phyloP scores from a whole-genome alignment of 2,329 filamentous ascomycete species.

The Sclerotinia glacialis region DNA sequence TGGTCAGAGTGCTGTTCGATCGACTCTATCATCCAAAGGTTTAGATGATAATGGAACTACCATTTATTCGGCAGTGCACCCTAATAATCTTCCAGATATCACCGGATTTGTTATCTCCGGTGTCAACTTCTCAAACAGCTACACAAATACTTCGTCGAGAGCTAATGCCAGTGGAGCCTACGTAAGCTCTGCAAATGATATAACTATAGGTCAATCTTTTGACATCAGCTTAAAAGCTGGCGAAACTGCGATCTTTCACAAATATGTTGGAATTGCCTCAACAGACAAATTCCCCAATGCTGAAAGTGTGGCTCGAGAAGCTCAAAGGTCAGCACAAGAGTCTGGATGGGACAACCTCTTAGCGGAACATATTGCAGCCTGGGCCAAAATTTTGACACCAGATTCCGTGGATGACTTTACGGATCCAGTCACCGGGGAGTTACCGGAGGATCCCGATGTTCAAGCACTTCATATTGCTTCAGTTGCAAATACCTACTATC shows the following conservation, averaged over 20 bases:
- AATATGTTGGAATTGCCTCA: slow-evolving; percentile 67
- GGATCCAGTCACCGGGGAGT: slow-evolving; percentile 52
- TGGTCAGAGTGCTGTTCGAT: slow-evolving; percentile 64
- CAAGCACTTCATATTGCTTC: slow-evolving; percentile 53
- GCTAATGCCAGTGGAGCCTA: slow-evolving; percentile 40
- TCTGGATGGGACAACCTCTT: slow-evolving; percentile 56
- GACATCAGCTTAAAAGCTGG: slow-evolving; percentile 52
- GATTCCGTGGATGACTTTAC: slow-evolving; percentile 63
- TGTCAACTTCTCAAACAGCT: slow-evolving; percentile 40
- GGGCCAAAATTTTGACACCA: slow-evolving; percentile 58
- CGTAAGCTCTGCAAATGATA: slow-evolving; percentile 52
- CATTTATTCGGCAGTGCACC: slow-evolving; percentile 65
- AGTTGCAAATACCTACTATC: slow-evolving; percentile 54
- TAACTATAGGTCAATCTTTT: slow-evolving; percentile 63
- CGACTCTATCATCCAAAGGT: slow-evolving; percentile 56
- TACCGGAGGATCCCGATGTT: slow-evolving; percentile 58
- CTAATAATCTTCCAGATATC: slow-evolving; percentile 58
- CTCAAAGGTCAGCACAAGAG: slow-evolving; percentile 49
- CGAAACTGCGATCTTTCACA: slow-evolving; percentile 55
- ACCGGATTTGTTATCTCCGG: slow-evolving; percentile 59
- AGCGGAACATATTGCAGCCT: slow-evolving; percentile 57
- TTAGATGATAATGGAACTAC: slow-evolving; percentile 49
- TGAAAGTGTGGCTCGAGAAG: slow-evolving; percentile 52
- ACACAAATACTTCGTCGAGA: slow-evolving; percentile 41
- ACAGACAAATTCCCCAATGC: slow-evolving; percentile 64